Evolutionary conservation across 2,329 filamentous ascomycete species (phyloP).

Genomic region (Cryphonectria radicalis): DNA sequence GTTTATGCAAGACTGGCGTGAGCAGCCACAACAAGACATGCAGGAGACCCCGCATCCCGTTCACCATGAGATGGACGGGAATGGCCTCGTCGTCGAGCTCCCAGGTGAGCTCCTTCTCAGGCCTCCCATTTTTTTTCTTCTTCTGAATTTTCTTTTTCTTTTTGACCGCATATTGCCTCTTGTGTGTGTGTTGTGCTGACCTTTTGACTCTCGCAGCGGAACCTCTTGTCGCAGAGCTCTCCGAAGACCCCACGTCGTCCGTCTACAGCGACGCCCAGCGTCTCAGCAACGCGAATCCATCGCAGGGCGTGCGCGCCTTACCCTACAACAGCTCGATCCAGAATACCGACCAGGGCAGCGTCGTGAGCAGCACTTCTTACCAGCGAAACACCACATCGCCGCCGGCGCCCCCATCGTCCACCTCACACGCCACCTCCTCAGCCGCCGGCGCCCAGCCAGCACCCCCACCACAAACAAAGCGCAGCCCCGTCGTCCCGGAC

Average conservation of each 20-base stretch:
- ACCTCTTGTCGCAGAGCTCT: conserved; percentile 51
- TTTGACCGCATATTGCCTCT: not conserved
- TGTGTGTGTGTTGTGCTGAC: conserved; percentile 6
- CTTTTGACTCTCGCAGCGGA: conserved; percentile 38
- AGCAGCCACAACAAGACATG: conserved; percentile 7
- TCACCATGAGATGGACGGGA: conserved; percentile 45
- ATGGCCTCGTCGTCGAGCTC: conserved; percentile 52
- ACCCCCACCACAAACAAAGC: not conserved
- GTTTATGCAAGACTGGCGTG: conserved; percentile 37
- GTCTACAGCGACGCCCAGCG: conserved; percentile 44
- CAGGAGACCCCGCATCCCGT: conserved; percentile 25
- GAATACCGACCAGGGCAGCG: conserved; percentile 40
- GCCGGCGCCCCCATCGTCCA: conserved; percentile 21
- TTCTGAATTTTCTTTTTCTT: too few relatives aligned
- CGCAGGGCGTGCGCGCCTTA: conserved; percentile 37
- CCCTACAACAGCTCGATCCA: conserved; percentile 35
- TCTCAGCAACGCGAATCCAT: conserved; percentile 31
- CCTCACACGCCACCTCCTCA: conserved; percentile 15
- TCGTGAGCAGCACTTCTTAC: conserved; percentile 33
- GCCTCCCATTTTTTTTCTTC: not conserved
- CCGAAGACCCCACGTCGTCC: conserved; percentile 47
- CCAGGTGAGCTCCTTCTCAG: conserved; percentile 43
- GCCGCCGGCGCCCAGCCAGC: conserved; percentile 4
- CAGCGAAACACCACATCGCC: conserved; percentile 20
- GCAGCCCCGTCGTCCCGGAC: conserved; percentile 14